Percentiles rank a stretch among this genome's conserved stretches.
Conservation (phyloP, 345 rosid genomes). For the Theobroma cacao region DNA sequence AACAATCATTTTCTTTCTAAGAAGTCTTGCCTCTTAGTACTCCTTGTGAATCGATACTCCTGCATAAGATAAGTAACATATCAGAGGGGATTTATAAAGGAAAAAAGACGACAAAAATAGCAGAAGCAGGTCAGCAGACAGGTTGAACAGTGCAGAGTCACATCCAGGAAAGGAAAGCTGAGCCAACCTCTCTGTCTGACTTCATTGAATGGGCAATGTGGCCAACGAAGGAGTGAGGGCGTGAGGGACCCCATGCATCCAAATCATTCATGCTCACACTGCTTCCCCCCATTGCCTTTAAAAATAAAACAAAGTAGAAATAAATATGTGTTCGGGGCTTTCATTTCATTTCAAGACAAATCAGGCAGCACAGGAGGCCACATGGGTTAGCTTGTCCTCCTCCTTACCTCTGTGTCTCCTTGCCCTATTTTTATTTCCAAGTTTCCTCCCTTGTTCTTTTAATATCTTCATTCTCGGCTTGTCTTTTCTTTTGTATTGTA, state of each 20-base stretch:
- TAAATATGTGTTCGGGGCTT: too few species aligned
- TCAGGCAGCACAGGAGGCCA: slow-evolving; percentile 16
- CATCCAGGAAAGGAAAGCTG: slow-evolving; percentile 30
- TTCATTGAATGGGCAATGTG: background rate
- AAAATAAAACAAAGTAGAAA: slow-evolving; percentile 10
- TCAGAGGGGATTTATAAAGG: background rate
- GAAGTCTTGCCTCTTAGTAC: too few species aligned
- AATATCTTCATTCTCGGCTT: too few species aligned
- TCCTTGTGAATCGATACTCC: too few species aligned
- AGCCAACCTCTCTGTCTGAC: slow-evolving; percentile 3
- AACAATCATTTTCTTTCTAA: too few species aligned
- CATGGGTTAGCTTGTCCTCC: slow-evolving; percentile 24
- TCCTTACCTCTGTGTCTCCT: background rate
- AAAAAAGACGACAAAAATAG: background rate
- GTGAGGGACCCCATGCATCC: too few species aligned
- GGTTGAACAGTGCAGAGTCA: slow-evolving; percentile 24
- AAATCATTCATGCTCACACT: background rate
- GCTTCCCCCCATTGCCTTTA: too few species aligned
- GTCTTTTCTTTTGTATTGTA: too few species aligned
- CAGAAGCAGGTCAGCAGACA: slow-evolving; percentile 9
- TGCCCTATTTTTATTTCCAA: background rate
- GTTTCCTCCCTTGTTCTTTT: too few species aligned
- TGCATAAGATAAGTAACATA: too few species aligned
- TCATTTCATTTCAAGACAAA: background rate
- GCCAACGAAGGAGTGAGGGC: too few species aligned